These are phyloP conservation scores for Nicotiana sylvestris DNA, from an alignment of 257 asterid genomes.

Conservation along the genomic window DNA sequence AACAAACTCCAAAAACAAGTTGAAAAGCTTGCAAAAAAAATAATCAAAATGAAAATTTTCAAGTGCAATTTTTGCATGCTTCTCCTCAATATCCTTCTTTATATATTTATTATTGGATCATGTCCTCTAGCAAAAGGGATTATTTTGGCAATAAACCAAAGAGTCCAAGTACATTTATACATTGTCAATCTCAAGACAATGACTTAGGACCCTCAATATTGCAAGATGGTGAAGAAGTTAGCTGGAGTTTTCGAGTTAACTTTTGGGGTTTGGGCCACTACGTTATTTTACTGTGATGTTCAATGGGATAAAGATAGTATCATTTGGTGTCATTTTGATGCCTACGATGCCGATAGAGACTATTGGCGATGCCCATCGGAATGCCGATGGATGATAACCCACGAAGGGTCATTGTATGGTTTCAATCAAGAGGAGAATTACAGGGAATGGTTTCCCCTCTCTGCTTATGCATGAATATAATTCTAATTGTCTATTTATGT, in stretches of 20 bases:
- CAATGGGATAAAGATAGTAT: constrained; percentile 21
- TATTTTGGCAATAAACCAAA: not conserved
- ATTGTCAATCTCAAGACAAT: constrained; percentile 38
- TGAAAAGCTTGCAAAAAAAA: not conserved
- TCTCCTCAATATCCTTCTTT: not conserved
- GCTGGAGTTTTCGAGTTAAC: constrained; percentile 33
- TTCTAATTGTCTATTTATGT: not conserved
- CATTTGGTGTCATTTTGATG: constrained; percentile 34
- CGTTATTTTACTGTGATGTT: constrained; percentile 38
- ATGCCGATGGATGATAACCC: constrained; percentile 41
- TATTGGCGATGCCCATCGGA: constrained; percentile 17
- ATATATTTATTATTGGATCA: not conserved
- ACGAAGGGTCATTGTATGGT: constrained; percentile 25
- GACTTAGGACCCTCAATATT: constrained; percentile 36
- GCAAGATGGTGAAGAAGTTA: not conserved
- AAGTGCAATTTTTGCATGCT: not conserved
- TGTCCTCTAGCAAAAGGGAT: not conserved
- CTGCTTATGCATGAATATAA: not conserved
- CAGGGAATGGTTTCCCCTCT: constrained; percentile 25
- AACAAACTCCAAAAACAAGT: not conserved
- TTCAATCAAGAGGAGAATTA: constrained; percentile 17
- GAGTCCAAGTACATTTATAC: constrained; percentile 28
- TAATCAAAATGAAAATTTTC: constrained; percentile 1
- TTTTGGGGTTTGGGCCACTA: constrained; percentile 29
- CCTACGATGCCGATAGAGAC: constrained; percentile 29